Base-by-base conservation (phyloP, 192 early-diverging fungal species). In the Mortierella hygrophila region DNA sequence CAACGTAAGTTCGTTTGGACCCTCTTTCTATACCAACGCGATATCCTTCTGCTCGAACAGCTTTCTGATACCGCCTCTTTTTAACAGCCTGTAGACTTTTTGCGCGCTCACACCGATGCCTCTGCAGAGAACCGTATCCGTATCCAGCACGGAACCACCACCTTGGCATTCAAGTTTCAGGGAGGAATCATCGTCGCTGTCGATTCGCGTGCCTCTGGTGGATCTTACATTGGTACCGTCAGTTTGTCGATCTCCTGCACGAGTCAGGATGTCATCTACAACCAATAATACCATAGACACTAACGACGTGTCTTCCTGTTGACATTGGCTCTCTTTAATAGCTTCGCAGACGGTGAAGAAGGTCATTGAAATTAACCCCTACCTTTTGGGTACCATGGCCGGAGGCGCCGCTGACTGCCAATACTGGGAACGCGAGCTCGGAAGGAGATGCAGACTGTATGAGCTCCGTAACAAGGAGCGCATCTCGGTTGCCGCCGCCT, bases 361-460 rank as follows among this genome's bases (percentile, higher is more conserved):
- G 89, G 94, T 99, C 21, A 99, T 99, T 88, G 98, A 99, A 85
- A 99, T 99, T 82, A 99, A 99, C 90, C 97, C 97, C 63, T 99
- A 97, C 82, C 90, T 99, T 77, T 91, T 99, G 49, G 99, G 98
- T 47, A 99, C 99, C 20, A 98, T 99, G 97, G 99, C 99, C 52
- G 99, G 99, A 77, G 99, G 99, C 90, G 99, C 99, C 6, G 99
- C 98, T 16, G 99, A 99, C 89, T 99, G 99, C 91, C 92, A 92
- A 72, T 99, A 95, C 91, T 99, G 99, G 99, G 97, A 99, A 83
- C 95, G 99, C 68, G 97, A 99, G 83, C 92, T 99, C 52, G 98
- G 97, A 32, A 93, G 97, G 84, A 93, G 97, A 78, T 98, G 97
- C 92, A 87, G 97, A 73, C 89, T 99, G 76, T 97, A 98, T 77